Base-by-base conservation (phyloP, 108 stramenopile genomes). In the Cyclostephanos invisitatus region DNA sequence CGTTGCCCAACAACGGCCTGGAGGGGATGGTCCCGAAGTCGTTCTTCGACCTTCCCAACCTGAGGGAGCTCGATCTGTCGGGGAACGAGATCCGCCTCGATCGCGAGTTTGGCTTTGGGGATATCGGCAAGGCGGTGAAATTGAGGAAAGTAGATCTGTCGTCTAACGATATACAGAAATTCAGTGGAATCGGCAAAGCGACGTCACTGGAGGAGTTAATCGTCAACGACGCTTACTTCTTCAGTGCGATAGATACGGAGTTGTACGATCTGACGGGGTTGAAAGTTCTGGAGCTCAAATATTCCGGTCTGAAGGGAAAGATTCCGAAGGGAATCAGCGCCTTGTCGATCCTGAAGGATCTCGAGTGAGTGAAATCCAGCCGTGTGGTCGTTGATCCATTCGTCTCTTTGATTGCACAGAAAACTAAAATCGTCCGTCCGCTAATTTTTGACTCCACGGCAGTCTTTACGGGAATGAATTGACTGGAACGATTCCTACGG, bases 401-500 rank as follows among this genome's bases (percentile, higher is more conserved):
- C 47, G 2, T 36, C 29, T 46, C 38, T 24, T 0, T 64, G 40
- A 24, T 64, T 64, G 32, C 32, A 17, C 46, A 21, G 46, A 24
- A 25, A 25, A 27, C 22, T 54, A 54, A 61, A 42, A 37, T 58
- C 56, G 24, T 32, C 27, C 25, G 27, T 17, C 27, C 29, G 22
- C 17, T 21, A 40, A 46, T 42, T 38, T 22, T 10, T n/a, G 20
- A 6, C 7, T 25, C 20, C 10, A n/a, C 11, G 28, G 32, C 37
- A 51, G 64, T 27, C 28, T 51, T 12, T 65, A 70, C 24, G 68
- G 68, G 24, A 87, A 87, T 48, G 54, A 85, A 47, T 69, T 91
- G 0, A 68, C 67, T n/a, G 87, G 86, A 17, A 61, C 61, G 40
- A 89, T 91, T 27, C 88, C 90, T 6, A 42, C 75, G 2, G 85